Evolutionary conservation across 163 green algal species (phyloP).

Genomic region (Chlorella variabilis): DNA sequence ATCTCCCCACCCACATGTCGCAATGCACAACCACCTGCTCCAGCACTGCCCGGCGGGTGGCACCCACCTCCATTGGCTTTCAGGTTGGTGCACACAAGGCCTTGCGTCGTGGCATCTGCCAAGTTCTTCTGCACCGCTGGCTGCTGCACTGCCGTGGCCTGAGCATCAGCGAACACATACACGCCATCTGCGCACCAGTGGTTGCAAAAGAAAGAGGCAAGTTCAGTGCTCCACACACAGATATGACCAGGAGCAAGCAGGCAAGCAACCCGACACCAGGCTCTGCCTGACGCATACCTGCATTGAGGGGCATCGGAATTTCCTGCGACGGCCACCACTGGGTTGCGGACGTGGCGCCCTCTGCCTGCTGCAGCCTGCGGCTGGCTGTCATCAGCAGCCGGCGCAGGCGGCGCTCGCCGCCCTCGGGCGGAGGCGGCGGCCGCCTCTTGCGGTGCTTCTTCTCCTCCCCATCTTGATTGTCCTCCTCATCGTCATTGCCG

Average conservation of each 20-base stretch:
- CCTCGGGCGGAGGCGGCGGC: too few relatives aligned
- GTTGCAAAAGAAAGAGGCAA: background rate
- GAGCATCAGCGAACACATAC: constrained; percentile 10
- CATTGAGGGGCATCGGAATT: background rate
- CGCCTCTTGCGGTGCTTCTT: too few relatives aligned
- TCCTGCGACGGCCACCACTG: background rate
- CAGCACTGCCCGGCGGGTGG: too few relatives aligned
- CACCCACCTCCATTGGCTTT: background rate
- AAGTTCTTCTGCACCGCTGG: background rate
- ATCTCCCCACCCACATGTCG: too few relatives aligned
- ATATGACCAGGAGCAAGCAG: background rate
- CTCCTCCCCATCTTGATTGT: background rate
- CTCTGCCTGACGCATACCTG: background rate
- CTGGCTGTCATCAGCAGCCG: background rate
- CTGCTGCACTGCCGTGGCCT: background rate
- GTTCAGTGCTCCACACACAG: too few relatives aligned
- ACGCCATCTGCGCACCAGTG: constrained; percentile 16
- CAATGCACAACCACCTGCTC: too few relatives aligned
- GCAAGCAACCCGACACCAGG: background rate
- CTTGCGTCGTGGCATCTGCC: background rate
- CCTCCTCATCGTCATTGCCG: background rate
- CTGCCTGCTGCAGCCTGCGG: background rate
- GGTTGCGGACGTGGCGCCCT: too few relatives aligned
- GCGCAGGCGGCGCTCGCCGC: background rate
- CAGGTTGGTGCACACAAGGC: background rate